These are phyloP conservation scores for Neonectria ditissima DNA, from an alignment of 2,329 filamentous ascomycete genomes.

Conservation along the genomic window DNA sequence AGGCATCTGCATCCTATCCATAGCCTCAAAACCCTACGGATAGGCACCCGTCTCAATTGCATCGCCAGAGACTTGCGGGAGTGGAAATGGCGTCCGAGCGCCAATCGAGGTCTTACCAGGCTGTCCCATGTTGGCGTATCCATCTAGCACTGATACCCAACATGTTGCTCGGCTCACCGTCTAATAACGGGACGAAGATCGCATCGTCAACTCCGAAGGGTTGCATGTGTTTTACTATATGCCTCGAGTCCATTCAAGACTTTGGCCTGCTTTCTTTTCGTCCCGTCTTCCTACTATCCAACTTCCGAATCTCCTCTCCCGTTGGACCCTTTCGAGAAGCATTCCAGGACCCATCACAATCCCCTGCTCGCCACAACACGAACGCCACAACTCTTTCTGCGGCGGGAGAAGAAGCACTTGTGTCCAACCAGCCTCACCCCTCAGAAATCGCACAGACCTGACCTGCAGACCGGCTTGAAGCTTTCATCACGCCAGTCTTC, in stretches of 20 bases:
- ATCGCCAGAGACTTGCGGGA: constrained; percentile 20
- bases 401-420: constrained; percentile 24
- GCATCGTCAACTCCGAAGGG: constrained; percentile 10
- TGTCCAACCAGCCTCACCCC: constrained; percentile 22
- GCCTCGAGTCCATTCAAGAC: constrained; percentile 6
- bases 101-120: constrained; percentile 23
- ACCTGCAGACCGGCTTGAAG: constrained; percentile 27
- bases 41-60: constrained; percentile 6
- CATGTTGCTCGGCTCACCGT: constrained; percentile 21
- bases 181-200: constrained; percentile 1
- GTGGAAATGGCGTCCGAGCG: constrained; percentile 34
- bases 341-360: constrained; percentile 30
- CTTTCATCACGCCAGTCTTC: constrained; percentile 20
- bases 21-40: background rate
- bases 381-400: constrained; percentile 35
- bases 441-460: constrained; percentile 39
- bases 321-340: constrained; percentile 33
- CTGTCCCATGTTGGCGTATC: constrained; percentile 17
- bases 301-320: constrained; percentile 15
- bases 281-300: constrained; percentile 18
- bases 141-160: constrained; percentile 29
- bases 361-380: constrained; percentile 34
- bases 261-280: constrained; percentile 8
- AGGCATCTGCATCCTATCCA: constrained; percentile 17
- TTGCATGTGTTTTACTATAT: constrained; percentile 1